These are phyloP conservation scores for Delphinella strobiligena DNA, from an alignment of 2,329 filamentous ascomycete genomes.

Conservation along the genomic window DNA sequence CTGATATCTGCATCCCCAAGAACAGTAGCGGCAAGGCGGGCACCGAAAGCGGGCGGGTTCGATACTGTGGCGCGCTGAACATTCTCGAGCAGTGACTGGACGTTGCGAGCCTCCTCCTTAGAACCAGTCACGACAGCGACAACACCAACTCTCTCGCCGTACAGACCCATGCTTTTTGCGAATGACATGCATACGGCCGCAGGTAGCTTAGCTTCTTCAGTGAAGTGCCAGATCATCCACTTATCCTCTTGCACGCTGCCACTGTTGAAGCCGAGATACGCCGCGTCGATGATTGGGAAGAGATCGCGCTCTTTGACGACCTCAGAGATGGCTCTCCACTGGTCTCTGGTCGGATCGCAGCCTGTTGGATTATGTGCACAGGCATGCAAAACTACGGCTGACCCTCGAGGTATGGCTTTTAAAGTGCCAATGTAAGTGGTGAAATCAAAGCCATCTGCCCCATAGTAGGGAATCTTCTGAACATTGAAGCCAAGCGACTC, in stretches of 20 bases:
- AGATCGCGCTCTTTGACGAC: not conserved
- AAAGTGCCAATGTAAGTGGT: not conserved
- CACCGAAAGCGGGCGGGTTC: slow-evolving; percentile 83
- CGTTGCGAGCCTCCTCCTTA: slow-evolving; percentile 53
- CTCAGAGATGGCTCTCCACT: slow-evolving; percentile 17
- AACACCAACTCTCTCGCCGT: slow-evolving; percentile 82
- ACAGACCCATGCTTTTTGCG: slow-evolving; percentile 54
- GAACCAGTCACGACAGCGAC: slow-evolving; percentile 61
- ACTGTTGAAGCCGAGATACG: slow-evolving; percentile 26
- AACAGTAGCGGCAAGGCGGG: slow-evolving; percentile 66
- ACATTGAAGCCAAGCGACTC: slow-evolving; percentile 13
- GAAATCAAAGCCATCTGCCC: too few relatives aligned
- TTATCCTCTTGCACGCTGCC: slow-evolving; percentile 13
- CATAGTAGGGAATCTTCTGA: too few relatives aligned
- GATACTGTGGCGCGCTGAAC: slow-evolving; percentile 90
- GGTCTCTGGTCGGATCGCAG: slow-evolving; percentile 21
- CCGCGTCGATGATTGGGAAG: not conserved
- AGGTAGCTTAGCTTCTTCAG: not conserved
- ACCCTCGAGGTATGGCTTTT: slow-evolving; percentile 7
- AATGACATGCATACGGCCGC: slow-evolving; percentile 31
- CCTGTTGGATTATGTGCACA: slow-evolving; percentile 29
- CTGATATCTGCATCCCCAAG: slow-evolving; percentile 69
- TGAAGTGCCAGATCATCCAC: not conserved
- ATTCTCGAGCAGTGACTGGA: slow-evolving; percentile 74
- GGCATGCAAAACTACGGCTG: slow-evolving; percentile 18